Conservation (phyloP, 2,329 filamentous ascomycete species). For the Onygena corvina region DNA sequence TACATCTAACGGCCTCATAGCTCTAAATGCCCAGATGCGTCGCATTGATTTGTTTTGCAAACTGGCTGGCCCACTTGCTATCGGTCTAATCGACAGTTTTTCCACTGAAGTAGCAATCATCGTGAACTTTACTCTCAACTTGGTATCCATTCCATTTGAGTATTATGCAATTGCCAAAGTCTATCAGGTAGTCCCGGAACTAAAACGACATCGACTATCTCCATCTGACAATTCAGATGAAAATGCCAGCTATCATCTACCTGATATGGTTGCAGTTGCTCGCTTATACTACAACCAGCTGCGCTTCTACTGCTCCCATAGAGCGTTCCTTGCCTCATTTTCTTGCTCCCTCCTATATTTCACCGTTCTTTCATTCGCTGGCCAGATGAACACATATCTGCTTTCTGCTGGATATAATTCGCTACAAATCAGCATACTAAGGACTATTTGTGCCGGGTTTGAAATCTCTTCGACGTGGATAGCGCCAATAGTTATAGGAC, state of each 20-base stretch:
- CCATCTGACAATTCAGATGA: not conserved
- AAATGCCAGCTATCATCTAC: not conserved
- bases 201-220: not conserved
- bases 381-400: constrained; percentile 46
- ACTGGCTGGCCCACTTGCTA: constrained; percentile 41
- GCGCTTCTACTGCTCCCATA: constrained; percentile 27
- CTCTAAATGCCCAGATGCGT: constrained; percentile 44
- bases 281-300: constrained; percentile 16
- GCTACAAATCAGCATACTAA: constrained; percentile 37
- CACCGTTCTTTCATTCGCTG: constrained; percentile 44
- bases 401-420: constrained; percentile 40
- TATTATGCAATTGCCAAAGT: constrained; percentile 30
- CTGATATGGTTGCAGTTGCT: not conserved
- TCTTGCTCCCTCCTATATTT: constrained; percentile 42
- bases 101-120: constrained; percentile 37
- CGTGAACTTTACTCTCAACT: constrained; percentile 37
- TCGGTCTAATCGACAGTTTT: constrained; percentile 37
- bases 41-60: constrained; percentile 49
- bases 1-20: constrained; percentile 15
- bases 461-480: constrained; percentile 44
- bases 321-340: constrained; percentile 36
- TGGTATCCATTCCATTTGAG: constrained; percentile 29
- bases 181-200: not conserved
- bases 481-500: constrained; percentile 39
- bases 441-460: constrained; percentile 39